These are phyloP conservation scores for Ensete glaucum DNA, from an alignment of 176 grass and related monocot species.

Conservation along the genomic window DNA sequence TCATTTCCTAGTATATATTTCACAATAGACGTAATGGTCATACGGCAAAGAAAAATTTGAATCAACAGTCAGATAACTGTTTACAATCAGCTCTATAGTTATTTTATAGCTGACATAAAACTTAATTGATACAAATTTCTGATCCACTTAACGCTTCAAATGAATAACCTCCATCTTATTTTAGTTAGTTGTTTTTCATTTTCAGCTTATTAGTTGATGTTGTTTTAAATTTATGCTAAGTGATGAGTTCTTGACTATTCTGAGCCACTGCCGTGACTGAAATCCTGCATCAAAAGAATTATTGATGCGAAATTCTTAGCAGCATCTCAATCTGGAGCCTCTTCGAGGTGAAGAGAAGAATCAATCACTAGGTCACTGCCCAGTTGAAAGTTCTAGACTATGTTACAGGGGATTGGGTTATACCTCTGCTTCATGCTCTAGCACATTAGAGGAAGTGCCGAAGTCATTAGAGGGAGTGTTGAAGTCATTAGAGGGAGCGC, in stretches of 20 bases:
- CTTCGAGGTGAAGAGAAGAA: slow-evolving; percentile 2
- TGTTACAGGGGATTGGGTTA: slow-evolving; percentile 11
- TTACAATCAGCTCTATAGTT: too few relatives aligned
- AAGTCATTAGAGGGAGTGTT: slow-evolving; percentile 13
- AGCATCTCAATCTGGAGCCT: background rate
- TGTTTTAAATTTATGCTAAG: background rate
- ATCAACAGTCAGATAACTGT: too few relatives aligned
- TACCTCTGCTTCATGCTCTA: slow-evolving; percentile 40
- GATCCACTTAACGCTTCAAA: background rate
- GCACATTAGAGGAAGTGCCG: slow-evolving; percentile 11
- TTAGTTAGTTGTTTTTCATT: background rate
- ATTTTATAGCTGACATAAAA: too few relatives aligned
- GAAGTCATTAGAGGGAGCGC: slow-evolving; percentile 13
- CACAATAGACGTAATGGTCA: too few relatives aligned
- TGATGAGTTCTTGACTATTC: background rate
- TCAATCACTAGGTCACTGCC: background rate
- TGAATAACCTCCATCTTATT: background rate
- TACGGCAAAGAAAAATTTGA: too few relatives aligned
- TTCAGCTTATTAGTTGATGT: background rate
- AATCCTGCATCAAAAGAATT: background rate
- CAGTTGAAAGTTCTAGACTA: background rate
- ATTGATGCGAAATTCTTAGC: background rate
- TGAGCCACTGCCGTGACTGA: background rate
- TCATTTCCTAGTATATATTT: too few relatives aligned
- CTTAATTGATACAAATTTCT: too few relatives aligned